Conservation (phyloP, 169 alveolate genomes). For the Toxoplasma gondii region DNA sequence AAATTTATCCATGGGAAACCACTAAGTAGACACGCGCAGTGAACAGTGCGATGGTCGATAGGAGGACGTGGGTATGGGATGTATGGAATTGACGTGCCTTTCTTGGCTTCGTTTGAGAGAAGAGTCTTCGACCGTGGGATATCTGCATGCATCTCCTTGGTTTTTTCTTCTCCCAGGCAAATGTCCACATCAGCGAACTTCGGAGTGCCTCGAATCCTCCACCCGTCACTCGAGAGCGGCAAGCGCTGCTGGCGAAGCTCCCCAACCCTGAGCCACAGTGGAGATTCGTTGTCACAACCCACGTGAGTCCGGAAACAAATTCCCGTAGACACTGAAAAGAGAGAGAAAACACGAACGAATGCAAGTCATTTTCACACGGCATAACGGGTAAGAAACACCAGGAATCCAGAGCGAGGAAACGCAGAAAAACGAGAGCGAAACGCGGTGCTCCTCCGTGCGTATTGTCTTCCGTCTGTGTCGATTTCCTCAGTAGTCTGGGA, state of each 20-base stretch:
- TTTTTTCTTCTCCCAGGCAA: neutral
- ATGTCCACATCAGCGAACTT: constrained; percentile 24
- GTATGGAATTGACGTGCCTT: neutral
- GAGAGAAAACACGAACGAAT: neutral
- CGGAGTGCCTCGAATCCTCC: constrained; percentile 4
- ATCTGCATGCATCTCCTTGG: too few relatives aligned
- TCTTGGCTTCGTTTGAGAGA: neutral
- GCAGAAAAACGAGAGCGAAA: too few relatives aligned
- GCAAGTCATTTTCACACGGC: too few relatives aligned
- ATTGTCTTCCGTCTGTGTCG: too few relatives aligned
- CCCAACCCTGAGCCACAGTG: neutral
- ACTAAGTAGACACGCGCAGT: too few relatives aligned
- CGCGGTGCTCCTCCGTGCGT: too few relatives aligned
- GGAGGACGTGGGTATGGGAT: neutral
- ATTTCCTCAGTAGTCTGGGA: too few relatives aligned
- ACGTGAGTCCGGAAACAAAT: neutral
- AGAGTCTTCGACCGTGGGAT: too few relatives aligned
- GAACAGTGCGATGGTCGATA: too few relatives aligned
- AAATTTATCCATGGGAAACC: neutral
- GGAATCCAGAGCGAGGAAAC: too few relatives aligned
- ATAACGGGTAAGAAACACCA: too few relatives aligned
- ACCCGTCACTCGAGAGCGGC: neutral
- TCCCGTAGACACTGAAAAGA: neutral
- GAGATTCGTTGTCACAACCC: constrained; percentile 35
- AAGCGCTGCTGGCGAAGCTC: neutral